A percentile compares a stretch with the other conserved stretches of the same genome.
Conservation (phyloP, 2,329 filamentous ascomycete species). For the Penicillium rolfsii region DNA sequence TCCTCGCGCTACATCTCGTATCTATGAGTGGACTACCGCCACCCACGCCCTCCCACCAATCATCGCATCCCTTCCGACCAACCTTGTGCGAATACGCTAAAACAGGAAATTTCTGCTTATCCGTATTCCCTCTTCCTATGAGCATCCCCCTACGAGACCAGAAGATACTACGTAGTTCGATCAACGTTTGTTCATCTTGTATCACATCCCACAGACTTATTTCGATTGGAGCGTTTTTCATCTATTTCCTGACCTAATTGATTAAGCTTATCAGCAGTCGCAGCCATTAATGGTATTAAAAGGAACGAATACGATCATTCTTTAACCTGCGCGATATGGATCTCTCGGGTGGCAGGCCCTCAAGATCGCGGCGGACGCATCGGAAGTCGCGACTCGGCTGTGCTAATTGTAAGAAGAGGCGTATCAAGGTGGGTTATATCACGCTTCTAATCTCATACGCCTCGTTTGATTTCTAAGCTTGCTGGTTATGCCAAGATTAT, state of each 20-base stretch:
- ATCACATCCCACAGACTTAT: neutral
- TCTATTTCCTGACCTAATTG: neutral
- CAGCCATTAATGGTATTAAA: conserved; percentile 12
- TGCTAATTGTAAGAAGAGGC: conserved; percentile 38
- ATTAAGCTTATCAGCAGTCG: conserved; percentile 1
- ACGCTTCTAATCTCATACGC: no score
- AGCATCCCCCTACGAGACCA: neutral
- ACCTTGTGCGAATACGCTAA: neutral
- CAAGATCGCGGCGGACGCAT: conserved; percentile 35
- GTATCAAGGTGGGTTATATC: conserved; percentile 35
- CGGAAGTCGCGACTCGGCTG: conserved; percentile 41
- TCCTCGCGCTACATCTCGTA: no score
- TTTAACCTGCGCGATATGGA: conserved; percentile 6
- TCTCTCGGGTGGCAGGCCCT: conserved; percentile 1
- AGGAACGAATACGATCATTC: conserved; percentile 20
- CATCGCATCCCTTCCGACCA: neutral
- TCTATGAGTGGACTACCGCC: no score
- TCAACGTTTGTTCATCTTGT: neutral
- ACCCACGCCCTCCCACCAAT: no score
- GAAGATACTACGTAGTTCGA: neutral
- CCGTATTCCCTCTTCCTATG: conserved; percentile 2
- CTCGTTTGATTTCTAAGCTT: no score
- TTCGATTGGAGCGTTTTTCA: neutral
- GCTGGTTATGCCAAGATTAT: conserved; percentile 11
- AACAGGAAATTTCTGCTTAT: conserved; percentile 18